Base-by-base conservation (phyloP, 169 alveolate genomes). In the Plasmodium coatneyi region DNA sequence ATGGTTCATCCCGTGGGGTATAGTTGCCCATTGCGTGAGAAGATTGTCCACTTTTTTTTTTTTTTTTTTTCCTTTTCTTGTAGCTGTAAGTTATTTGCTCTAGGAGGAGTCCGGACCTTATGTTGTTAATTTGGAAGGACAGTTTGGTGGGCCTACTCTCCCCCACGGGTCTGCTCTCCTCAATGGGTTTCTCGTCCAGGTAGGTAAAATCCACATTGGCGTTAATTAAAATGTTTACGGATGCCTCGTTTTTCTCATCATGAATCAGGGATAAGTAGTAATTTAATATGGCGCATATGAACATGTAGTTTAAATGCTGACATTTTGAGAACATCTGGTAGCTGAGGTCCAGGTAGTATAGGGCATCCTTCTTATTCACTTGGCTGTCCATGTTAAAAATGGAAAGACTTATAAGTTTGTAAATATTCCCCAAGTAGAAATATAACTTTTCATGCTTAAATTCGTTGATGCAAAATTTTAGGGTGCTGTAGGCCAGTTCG, bases 81-180 rank as follows among this genome's bases (percentile, higher is more conserved):
- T 84, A 84, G 9, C 93, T 84, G 41, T 84, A 84, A 0, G 93
- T 84, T 32, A 84, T 84, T 28, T 84, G 93, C 30, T 84, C 93
- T n/a, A 84, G 16, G 36, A 84, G 70, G 0, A 84, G n/a, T 16
- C 78, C 93, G 1, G 93, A 84, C 39, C 93, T 43, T 39, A 84
- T 66, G 30, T 84, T 84, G 41, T 84, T 84, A 30, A 74, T 84
- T 84, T 84, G 93, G 39, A 84, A 74, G 1, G 76, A 74, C 3
- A 74, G 43, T 32, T 84, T 84, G 34, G 72, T 30, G 16, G 80
- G 76, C 22, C 30, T 28, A 0, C 32, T 3, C 19, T 10, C 34
- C 10, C 36, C 76, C 36, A 66, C 36, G 76, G 76, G 32, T 32
- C 66, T 74, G 2, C 79, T 54, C 41, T 72, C 80, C 19, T 39